Percentiles rank a stretch among this genome's conserved stretches.
Evolutionary conservation across 495 filamentous ascomycete species (phyloP).

Genomic region (Opeltia flavorubescens): DNA sequence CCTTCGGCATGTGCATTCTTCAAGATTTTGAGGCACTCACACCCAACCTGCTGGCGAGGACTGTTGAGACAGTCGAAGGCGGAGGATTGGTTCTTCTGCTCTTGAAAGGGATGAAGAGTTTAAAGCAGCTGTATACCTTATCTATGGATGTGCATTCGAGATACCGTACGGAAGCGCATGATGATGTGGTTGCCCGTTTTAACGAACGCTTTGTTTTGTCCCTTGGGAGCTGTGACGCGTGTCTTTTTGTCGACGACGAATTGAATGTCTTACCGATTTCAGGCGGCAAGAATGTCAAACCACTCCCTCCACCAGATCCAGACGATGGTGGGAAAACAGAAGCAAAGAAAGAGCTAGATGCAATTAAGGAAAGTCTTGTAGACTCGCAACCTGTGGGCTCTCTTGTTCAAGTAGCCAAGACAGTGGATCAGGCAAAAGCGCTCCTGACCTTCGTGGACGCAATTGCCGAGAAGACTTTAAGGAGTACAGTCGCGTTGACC

Average conservation of each 20-base stretch:
- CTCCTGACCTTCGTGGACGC: slow-evolving; percentile 91
- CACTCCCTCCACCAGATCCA: slow-evolving; percentile 54
- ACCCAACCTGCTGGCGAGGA: slow-evolving; percentile 85
- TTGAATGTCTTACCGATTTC: slow-evolving; percentile 96
- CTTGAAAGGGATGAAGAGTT: slow-evolving; percentile 88
- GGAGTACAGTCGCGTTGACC: slow-evolving; percentile 84
- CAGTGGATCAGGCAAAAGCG: slow-evolving; percentile 90
- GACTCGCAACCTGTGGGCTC: slow-evolving; percentile 80
- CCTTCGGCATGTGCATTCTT: slow-evolving; percentile 95
- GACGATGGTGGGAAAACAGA: slow-evolving; percentile 50
- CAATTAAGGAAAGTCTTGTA: slow-evolving; percentile 72
- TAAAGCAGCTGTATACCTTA: slow-evolving; percentile 94
- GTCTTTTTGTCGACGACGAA: slow-evolving; percentile 94
- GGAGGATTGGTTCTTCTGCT: slow-evolving; percentile 84
- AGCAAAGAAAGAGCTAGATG: slow-evolving; percentile 62
- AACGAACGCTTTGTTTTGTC: slow-evolving; percentile 97
- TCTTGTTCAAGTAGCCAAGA: slow-evolving; percentile 69
- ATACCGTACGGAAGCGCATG: slow-evolving; percentile 93
- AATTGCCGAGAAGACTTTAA: slow-evolving; percentile 88
- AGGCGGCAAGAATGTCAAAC: slow-evolving; percentile 82
- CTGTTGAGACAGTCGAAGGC: slow-evolving; percentile 95
- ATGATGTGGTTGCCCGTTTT: slow-evolving; percentile 89
- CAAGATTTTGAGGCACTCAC: slow-evolving; percentile 98
- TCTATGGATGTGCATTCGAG: slow-evolving; percentile 97
- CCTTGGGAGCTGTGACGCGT: slow-evolving; percentile 83